Base-by-base conservation (phyloP, 2,329 filamentous ascomycete species). In the Neopestalotiopsis clavispora region DNA sequence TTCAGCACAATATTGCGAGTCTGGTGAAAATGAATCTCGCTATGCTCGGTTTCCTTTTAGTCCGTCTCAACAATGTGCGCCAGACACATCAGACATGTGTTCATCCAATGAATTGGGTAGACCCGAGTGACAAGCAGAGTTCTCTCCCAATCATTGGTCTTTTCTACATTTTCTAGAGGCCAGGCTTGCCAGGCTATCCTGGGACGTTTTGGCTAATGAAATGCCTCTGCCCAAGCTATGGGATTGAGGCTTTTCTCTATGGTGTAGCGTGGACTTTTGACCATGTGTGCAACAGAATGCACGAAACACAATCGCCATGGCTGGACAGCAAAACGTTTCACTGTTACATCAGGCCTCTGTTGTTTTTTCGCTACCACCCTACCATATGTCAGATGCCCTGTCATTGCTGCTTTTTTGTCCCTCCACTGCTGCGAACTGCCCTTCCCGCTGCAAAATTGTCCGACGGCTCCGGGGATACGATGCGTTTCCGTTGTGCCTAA, bases 1-100 rank as follows among this genome's bases (percentile, higher is more conserved):
- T 66, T 66, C 45, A 45, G 49, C 32, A 17, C 32, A n/a, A 28
- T 6, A 30, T 66, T 58, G 64, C 64, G 64, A 66, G 32, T 62
- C 45, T 52, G n/a, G 45, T 52, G n/a, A 20, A 52, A 49, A 45
- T 4, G n/a, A 7, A n/a, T 49, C 42, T 49, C 40, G 10, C 40
- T 14, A 4, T n/a, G 14, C n/a, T 14, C 23, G 34, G 34, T n/a
- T n/a, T 52, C 17, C 9, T n/a, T 23, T 10, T 52, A 7, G 45
- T 52, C n/a, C 45, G 45, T 52, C 45, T 52, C 45, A 9, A 52
- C 45, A 17, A 52, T 3, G 34, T 28, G 14, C 42, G 13, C 13
- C 42, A 49, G 42, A n/a, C 13, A 49, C 42, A 49, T 12, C 12
- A 13, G 2, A 13, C 17, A 45, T 45, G 12, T n/a, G n/a, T n/a